A percentile compares a stretch with the other conserved stretches of the same genome.
Evolutionary conservation across 139 green algal genomes (phyloP).

Genomic region (Haematococcus sp.): DNA sequence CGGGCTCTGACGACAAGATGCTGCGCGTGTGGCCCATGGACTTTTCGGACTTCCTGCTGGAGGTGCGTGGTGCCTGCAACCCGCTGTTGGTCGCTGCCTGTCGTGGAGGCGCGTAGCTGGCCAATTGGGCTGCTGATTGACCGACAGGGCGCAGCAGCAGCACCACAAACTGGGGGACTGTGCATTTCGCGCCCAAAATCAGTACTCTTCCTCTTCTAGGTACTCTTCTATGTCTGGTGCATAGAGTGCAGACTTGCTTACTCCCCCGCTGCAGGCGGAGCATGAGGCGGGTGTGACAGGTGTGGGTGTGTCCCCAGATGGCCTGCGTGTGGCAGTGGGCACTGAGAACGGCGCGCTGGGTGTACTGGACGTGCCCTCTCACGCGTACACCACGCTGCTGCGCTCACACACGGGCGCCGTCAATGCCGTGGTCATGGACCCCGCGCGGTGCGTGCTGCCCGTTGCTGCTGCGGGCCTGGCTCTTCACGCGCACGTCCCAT

Average conservation of each 20-base stretch:
- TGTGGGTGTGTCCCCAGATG: conserved; percentile 55
- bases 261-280: conserved; percentile 51
- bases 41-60: conserved; percentile 73
- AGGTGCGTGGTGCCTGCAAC: conserved; percentile 37
- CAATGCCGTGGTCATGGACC: conserved; percentile 50
- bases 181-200: too few relatives aligned
- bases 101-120: too few relatives aligned
- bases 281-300: conserved; percentile 71
- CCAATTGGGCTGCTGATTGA: too few relatives aligned
- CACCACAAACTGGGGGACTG: too few relatives aligned
- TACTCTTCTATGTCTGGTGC: too few relatives aligned
- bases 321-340: conserved; percentile 59
- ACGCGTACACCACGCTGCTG: conserved; percentile 66
- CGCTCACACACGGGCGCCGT: conserved; percentile 67
- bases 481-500: neutral
- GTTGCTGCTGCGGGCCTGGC: neutral
- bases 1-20: conserved; percentile 60
- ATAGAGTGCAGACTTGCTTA: too few relatives aligned
- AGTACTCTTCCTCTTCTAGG: too few relatives aligned
- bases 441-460: neutral
- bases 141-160: too few relatives aligned
- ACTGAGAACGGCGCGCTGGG: conserved; percentile 68
- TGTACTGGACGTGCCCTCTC: conserved; percentile 67
- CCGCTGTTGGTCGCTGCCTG: too few relatives aligned
- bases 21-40: conserved; percentile 77